Evolutionary conservation across 352 stramenopile species (phyloP).

Genomic region (Pythium scleroteichum): DNA sequence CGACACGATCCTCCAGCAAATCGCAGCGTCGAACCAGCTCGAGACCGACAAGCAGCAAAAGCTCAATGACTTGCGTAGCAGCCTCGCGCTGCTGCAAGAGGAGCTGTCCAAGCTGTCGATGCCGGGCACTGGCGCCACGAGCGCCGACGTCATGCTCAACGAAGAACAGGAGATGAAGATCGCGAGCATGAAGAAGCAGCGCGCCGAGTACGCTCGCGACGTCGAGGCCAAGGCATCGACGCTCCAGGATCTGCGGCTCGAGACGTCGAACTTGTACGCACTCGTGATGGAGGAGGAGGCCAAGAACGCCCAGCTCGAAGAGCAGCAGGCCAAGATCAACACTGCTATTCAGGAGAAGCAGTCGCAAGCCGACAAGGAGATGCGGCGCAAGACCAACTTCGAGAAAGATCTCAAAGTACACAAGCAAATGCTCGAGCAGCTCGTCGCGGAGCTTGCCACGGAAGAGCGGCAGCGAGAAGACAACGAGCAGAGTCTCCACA

Average conservation of each 20-base stretch:
- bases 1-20: slow-evolving; percentile 68
- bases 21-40: slow-evolving; percentile 52
- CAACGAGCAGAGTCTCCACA: slow-evolving; percentile 57
- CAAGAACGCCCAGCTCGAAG: slow-evolving; percentile 60
- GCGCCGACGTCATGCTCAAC: slow-evolving; percentile 54
- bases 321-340: slow-evolving; percentile 41
- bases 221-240: slow-evolving; percentile 70
- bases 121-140: slow-evolving; percentile 23
- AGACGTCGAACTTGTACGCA: slow-evolving; percentile 66
- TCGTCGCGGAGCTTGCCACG: slow-evolving; percentile 39
- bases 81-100: slow-evolving; percentile 64
- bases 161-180: slow-evolving; percentile 77
- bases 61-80: slow-evolving; percentile 61
- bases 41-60: slow-evolving; percentile 78
- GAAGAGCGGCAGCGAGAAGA: slow-evolving; percentile 54
- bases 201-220: slow-evolving; percentile 64
- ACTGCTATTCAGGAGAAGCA: slow-evolving; percentile 66
- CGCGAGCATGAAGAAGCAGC: slow-evolving; percentile 66
- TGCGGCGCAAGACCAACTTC: slow-evolving; percentile 58
- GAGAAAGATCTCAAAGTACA: slow-evolving; percentile 74
- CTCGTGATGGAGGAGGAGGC: slow-evolving; percentile 66
- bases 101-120: slow-evolving; percentile 62
- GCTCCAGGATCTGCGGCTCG: slow-evolving; percentile 61
- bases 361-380: slow-evolving; percentile 56
- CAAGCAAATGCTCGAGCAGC: slow-evolving; percentile 59